A percentile compares a stretch with the other conserved stretches of the same genome.
phyloP scores from a whole-genome alignment of 306 rosid species.

The Quercus parvula region DNA sequence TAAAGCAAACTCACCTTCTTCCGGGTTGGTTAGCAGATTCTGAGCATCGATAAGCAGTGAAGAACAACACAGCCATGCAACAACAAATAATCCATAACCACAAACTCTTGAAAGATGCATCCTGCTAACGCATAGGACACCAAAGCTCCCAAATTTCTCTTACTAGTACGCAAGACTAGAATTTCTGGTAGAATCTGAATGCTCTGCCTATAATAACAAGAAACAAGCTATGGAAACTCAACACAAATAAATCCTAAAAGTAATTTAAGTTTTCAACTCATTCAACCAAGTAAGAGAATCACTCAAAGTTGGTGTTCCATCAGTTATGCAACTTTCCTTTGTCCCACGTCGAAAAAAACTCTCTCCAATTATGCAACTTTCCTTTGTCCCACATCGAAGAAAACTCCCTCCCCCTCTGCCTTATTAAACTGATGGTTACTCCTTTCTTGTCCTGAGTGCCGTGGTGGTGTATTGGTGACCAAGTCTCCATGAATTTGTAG shows the following conservation, averaged over 20 bases:
- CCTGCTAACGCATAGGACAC: neutral
- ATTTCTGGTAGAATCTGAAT: neutral
- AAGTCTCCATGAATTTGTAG: too few relatives aligned
- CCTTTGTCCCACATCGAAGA: too few relatives aligned
- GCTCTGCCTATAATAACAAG: conserved; percentile 19
- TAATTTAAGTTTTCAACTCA: neutral
- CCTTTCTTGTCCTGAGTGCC: too few relatives aligned
- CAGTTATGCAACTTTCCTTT: too few relatives aligned
- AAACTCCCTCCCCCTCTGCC: too few relatives aligned
- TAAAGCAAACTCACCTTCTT: conserved; percentile 38
- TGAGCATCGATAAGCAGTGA: conserved; percentile 18
- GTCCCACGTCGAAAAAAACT: too few relatives aligned
- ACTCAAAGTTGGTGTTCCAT: too few relatives aligned
- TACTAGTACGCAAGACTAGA: neutral
- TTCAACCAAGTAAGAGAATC: too few relatives aligned
- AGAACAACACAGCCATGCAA: conserved; percentile 26
- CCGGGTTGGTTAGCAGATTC: conserved; percentile 22
- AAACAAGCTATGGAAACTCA: neutral
- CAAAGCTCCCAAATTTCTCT: neutral
- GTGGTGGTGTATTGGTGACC: too few relatives aligned
- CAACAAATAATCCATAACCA: conserved; percentile 16
- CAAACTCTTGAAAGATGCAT: conserved; percentile 36
- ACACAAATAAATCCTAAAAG: neutral
- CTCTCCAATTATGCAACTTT: too few relatives aligned
- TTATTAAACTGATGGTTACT: too few relatives aligned